phyloP scores from a whole-genome alignment of 139 green algal species.

The Chlamydomonas schloesseri region DNA sequence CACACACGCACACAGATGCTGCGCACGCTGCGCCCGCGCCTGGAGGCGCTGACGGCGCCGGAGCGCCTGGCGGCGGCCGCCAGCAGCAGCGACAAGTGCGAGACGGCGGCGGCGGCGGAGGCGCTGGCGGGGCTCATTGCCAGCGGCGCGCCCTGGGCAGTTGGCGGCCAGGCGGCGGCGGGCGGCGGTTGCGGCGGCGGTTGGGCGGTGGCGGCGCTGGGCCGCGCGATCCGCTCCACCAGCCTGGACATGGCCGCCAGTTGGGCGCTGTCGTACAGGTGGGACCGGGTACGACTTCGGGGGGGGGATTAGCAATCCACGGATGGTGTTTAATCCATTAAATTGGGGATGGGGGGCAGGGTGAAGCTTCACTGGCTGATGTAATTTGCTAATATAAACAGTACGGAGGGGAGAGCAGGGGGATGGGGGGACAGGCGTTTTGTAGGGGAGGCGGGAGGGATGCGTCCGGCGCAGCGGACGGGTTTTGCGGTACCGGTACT shows the following conservation, averaged over 20 bases:
- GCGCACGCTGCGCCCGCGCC: neutral
- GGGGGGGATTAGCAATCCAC: too few relatives aligned
- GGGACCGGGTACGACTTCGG: neutral
- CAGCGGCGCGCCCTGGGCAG: constrained; percentile 35
- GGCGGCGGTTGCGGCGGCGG: constrained; percentile 46
- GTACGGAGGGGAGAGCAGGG: too few relatives aligned
- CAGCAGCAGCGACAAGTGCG: constrained; percentile 66
- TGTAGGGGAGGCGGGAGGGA: too few relatives aligned
- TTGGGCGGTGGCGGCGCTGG: constrained; percentile 39
- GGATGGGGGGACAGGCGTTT: too few relatives aligned
- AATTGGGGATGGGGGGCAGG: too few relatives aligned
- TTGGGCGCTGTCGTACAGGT: constrained; percentile 60
- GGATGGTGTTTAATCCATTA: too few relatives aligned
- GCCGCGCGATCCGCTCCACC: constrained; percentile 44
- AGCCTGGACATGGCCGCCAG: constrained; percentile 70
- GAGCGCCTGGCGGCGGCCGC: constrained; percentile 39
- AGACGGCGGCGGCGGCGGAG: constrained; percentile 70
- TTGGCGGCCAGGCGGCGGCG: neutral
- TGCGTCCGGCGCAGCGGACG: too few relatives aligned
- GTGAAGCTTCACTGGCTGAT: too few relatives aligned
- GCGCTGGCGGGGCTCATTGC: constrained; percentile 74
- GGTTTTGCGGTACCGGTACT: too few relatives aligned
- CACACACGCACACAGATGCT: neutral
- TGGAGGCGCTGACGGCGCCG: constrained; percentile 26
- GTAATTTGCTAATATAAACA: too few relatives aligned